Percentiles rank a stretch among this genome's conserved stretches.
Evolutionary conservation across 75 land plant species (phyloP).

Genomic region (Sequoiadendron giganteum): DNA sequence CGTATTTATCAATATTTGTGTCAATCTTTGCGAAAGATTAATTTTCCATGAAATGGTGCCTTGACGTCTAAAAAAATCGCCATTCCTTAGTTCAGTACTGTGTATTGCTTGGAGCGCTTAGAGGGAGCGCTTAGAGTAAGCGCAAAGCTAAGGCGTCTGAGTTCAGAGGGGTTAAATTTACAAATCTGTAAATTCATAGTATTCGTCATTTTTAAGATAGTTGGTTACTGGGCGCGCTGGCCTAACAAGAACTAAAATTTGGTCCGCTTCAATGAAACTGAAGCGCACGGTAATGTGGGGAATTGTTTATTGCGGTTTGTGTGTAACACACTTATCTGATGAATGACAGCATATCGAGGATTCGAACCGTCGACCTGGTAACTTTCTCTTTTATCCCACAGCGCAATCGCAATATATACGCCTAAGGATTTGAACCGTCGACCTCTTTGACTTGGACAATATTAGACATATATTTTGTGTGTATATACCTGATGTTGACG

Average conservation of each 20-base stretch:
- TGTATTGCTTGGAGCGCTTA: neutral
- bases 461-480: neutral
- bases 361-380: neutral
- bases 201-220: neutral
- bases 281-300: neutral
- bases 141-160: too few relatives aligned
- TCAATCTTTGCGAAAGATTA: too few relatives aligned
- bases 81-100: too few relatives aligned
- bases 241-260: neutral
- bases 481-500: neutral
- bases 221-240: too few relatives aligned
- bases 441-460: neutral
- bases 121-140: neutral
- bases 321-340: neutral
- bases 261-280: neutral
- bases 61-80: too few relatives aligned
- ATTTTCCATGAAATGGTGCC: too few relatives aligned
- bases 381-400: too few relatives aligned
- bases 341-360: neutral
- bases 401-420: neutral
- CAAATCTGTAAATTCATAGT: neutral
- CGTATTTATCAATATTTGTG: too few relatives aligned
- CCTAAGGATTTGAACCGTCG: conserved; percentile 1
- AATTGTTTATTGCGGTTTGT: neutral
- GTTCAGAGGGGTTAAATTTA: too few relatives aligned